phyloP scores from a whole-genome alignment of 2,329 filamentous ascomycete genomes.

The Pestalotiopsis sp. region DNA sequence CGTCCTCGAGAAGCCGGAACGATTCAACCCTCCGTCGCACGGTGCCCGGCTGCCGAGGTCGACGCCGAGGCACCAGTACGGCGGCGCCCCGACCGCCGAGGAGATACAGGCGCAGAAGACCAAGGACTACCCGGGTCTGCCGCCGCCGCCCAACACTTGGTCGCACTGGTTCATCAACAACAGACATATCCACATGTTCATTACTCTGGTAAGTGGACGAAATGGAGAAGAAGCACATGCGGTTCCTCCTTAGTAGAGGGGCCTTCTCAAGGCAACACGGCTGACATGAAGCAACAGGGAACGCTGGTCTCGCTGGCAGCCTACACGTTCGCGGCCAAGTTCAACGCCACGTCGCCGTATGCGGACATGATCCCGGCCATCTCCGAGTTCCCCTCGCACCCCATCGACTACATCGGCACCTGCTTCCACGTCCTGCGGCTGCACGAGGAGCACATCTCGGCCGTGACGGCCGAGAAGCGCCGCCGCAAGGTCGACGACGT shows the following conservation, averaged over 20 bases:
- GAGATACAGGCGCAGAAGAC: conserved; percentile 68
- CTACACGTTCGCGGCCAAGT: conserved; percentile 78
- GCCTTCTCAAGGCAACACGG: neutral
- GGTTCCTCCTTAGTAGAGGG: neutral
- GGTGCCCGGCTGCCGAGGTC: conserved; percentile 64
- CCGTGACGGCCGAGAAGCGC: conserved; percentile 71
- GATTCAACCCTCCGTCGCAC: conserved; percentile 92
- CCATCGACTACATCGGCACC: conserved; percentile 66
- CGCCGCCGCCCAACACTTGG: conserved; percentile 81
- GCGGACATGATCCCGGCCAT: conserved; percentile 75
- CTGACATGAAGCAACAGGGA: conserved; percentile 43
- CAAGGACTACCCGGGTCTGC: conserved; percentile 85
- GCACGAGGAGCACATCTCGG: conserved; percentile 73
- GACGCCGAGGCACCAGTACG: conserved; percentile 68
- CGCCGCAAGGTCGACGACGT: conserved; percentile 80
- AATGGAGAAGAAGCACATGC: neutral
- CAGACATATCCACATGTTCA: conserved; percentile 74
- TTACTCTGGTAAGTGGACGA: conserved; percentile 70
- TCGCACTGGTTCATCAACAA: conserved; percentile 85
- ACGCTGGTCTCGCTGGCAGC: conserved; percentile 71
- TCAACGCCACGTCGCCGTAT: conserved; percentile 78
- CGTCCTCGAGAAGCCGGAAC: conserved; percentile 82
- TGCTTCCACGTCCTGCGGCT: conserved; percentile 75
- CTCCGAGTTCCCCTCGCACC: conserved; percentile 70
- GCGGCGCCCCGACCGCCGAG: conserved; percentile 67